phyloP scores from a whole-genome alignment of 306 rosid species.

The Gastrolobium villosum region DNA sequence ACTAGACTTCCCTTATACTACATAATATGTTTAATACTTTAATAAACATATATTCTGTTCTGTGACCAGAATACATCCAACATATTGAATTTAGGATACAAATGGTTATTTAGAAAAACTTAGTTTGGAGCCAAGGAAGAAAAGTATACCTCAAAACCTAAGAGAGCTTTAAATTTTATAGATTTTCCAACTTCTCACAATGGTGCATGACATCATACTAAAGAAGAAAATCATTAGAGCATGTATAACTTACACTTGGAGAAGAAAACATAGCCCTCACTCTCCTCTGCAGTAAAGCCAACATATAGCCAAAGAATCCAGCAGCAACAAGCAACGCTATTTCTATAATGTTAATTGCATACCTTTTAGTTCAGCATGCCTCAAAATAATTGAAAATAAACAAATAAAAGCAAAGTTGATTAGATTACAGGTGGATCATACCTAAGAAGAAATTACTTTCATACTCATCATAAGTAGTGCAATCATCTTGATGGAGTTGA shows the following conservation, averaged over 20 bases:
- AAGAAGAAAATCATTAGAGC: conserved; percentile 2
- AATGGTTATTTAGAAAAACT: neutral
- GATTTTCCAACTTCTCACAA: conserved; percentile 4
- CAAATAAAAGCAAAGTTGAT: conserved; percentile 18
- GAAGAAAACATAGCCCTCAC: conserved; percentile 85
- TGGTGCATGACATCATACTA: conserved; percentile 13
- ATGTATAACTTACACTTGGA: conserved; percentile 56
- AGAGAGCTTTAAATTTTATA: neutral
- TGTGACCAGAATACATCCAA: conserved; percentile 14
- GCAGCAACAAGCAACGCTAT: conserved; percentile 78
- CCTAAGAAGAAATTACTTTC: conserved; percentile 76
- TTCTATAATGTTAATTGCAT: conserved; percentile 60
- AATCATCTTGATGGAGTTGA: conserved; percentile 85
- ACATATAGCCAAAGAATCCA: conserved; percentile 85
- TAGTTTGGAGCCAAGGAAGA: neutral
- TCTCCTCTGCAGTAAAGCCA: conserved; percentile 82
- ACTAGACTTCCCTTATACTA: neutral
- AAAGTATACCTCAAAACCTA: neutral
- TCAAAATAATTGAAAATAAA: conserved; percentile 1
- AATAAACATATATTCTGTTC: neutral
- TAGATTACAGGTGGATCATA: conserved; percentile 46
- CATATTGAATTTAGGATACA: neutral
- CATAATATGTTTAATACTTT: neutral
- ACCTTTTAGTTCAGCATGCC: conserved; percentile 34
- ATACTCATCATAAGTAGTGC: conserved; percentile 55